phyloP scores from a whole-genome alignment of 169 alveolate species.

The Plasmodium sp. region DNA sequence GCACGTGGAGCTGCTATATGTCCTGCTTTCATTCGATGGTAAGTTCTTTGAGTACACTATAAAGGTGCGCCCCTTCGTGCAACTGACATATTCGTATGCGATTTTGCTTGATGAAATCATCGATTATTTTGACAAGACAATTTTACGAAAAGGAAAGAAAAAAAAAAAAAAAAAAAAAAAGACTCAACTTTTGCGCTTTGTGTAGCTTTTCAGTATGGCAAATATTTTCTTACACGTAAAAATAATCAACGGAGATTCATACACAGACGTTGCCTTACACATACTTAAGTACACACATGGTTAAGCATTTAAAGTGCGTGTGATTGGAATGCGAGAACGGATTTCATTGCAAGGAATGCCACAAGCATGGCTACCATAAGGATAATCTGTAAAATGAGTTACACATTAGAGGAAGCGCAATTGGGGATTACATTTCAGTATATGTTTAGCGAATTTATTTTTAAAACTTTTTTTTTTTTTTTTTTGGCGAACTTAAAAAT shows the following conservation, averaged over 20 bases:
- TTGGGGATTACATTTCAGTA: not conserved
- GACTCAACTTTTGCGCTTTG: not conserved
- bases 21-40: not conserved
- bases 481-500: not conserved
- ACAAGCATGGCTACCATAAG: not conserved
- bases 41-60: slow-evolving; percentile 46
- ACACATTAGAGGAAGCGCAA: not conserved
- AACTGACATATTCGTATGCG: slow-evolving; percentile 31
- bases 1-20: slow-evolving; percentile 6
- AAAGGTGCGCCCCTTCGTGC: slow-evolving; percentile 41
- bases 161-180: not conserved
- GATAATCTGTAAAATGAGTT: not conserved
- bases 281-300: not conserved
- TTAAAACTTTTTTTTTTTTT: not conserved
- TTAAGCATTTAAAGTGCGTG: not conserved
- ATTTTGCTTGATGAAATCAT: slow-evolving; percentile 17
- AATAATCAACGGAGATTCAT: not conserved
- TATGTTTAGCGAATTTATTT: not conserved
- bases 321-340: not conserved
- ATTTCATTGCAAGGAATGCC: not conserved
- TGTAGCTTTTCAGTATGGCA: not conserved
- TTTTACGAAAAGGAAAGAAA: not conserved
- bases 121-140: not conserved
- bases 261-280: not conserved
- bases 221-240: not conserved